Percentiles rank a stretch among this genome's conserved stretches.
phyloP scores from a whole-genome alignment of 2,329 filamentous ascomycete species.

The Alternaria arborescens region DNA sequence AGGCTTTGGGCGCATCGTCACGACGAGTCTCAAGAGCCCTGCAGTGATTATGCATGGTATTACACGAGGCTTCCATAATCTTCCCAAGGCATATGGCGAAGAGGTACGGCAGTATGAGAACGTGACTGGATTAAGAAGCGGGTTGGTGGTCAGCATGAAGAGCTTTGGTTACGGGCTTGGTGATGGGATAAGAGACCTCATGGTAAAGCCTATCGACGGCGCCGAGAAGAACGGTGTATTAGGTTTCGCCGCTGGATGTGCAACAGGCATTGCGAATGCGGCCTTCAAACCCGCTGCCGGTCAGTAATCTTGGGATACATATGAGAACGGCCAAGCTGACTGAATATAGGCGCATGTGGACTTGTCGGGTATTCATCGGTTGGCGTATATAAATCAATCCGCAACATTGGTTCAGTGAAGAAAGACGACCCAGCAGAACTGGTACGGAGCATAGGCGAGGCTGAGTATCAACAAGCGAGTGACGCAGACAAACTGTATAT shows the following conservation, averaged over 20 bases:
- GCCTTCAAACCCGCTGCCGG: constrained; percentile 73
- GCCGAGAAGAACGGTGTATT: constrained; percentile 67
- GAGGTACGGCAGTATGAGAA: constrained; percentile 76
- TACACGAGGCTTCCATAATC: constrained; percentile 85
- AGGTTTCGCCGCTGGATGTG: constrained; percentile 79
- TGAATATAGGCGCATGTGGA: constrained; percentile 60
- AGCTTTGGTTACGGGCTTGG: constrained; percentile 78
- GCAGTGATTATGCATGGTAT: constrained; percentile 83
- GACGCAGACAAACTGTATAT: constrained; percentile 29
- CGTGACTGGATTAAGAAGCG: constrained; percentile 76
- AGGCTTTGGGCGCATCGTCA: constrained; percentile 73
- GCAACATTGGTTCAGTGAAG: constrained; percentile 22
- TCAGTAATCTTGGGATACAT: not conserved
- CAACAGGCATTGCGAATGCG: constrained; percentile 75
- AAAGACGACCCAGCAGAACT: constrained; percentile 21
- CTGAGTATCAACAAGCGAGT: constrained; percentile 25
- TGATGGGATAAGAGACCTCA: constrained; percentile 78
- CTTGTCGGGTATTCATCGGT: constrained; percentile 69
- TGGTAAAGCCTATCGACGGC: constrained; percentile 78
- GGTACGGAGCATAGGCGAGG: constrained; percentile 25
- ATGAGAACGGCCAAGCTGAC: not conserved
- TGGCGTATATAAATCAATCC: constrained; percentile 66
- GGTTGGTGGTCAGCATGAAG: constrained; percentile 77
- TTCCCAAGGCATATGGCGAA: constrained; percentile 83
- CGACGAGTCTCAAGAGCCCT: constrained; percentile 75